A percentile compares a stretch with the other conserved stretches of the same genome.
phyloP scores from a whole-genome alignment of 2,329 filamentous ascomycete species.

The Cladosporium austrohemisphaericum region DNA sequence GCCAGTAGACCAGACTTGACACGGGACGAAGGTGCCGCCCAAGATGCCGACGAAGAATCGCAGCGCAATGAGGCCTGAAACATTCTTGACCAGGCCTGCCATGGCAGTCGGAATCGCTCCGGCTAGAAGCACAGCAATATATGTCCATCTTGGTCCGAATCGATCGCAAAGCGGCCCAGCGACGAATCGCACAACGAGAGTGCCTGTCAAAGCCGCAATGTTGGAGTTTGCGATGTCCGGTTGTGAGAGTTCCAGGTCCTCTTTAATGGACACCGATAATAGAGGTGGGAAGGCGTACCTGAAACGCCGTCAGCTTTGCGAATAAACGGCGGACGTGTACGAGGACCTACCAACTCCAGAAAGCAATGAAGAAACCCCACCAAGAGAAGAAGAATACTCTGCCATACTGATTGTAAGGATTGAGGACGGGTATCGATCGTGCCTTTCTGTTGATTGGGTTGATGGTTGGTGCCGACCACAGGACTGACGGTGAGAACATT shows the following conservation, averaged over 20 bases:
- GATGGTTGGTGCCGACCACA: constrained; percentile 59
- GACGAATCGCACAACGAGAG: constrained; percentile 67
- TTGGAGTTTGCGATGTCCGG: constrained; percentile 79
- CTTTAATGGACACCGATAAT: constrained; percentile 69
- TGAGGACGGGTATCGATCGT: constrained; percentile 69
- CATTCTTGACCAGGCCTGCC: constrained; percentile 66
- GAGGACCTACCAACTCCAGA: constrained; percentile 63
- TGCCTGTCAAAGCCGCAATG: constrained; percentile 70
- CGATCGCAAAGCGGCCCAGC: constrained; percentile 75
- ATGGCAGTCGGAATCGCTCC: constrained; percentile 75
- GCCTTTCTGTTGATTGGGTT: constrained; percentile 80
- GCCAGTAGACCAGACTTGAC: constrained; percentile 76
- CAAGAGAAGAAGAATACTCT: constrained; percentile 82
- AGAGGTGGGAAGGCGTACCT: constrained; percentile 82
- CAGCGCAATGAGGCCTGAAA: constrained; percentile 60
- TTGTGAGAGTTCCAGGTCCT: constrained; percentile 66
- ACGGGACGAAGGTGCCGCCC: constrained; percentile 71
- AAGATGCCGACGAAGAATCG: constrained; percentile 75
- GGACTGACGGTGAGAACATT: constrained; percentile 13
- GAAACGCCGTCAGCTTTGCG: not conserved
- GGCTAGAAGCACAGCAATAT: constrained; percentile 64
- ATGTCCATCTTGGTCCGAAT: constrained; percentile 72
- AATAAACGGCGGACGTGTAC: not conserved
- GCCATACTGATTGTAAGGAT: constrained; percentile 71
- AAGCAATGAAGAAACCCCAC: constrained; percentile 76